Evolutionary conservation across 2,329 filamentous ascomycete species (phyloP).

Genomic region (Ophiostoma australiae): DNA sequence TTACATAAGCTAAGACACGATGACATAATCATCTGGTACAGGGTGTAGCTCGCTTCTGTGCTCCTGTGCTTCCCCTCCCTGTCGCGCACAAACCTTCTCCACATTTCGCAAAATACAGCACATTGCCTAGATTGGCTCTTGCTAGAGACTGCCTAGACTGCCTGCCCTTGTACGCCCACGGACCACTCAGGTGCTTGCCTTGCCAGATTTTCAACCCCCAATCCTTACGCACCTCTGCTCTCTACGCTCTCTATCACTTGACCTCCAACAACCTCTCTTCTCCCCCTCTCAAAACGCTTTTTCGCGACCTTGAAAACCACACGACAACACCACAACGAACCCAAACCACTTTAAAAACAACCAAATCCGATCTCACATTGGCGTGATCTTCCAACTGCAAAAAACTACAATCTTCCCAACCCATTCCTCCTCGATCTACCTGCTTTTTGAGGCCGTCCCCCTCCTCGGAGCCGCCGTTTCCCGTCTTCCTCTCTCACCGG

Average conservation of each 20-base stretch:
- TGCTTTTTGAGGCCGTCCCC: neutral
- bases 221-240: neutral
- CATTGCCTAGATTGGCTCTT: neutral
- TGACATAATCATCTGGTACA: neutral
- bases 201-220: slow-evolving; percentile 4
- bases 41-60: neutral
- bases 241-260: no score
- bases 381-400: neutral
- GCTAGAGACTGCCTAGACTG: neutral
- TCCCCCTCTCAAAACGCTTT: neutral
- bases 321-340: slow-evolving; percentile 5
- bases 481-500: neutral
- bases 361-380: neutral
- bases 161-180: neutral
- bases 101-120: slow-evolving; percentile 12
- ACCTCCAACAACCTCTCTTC: slow-evolving; percentile 10
- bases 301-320: neutral
- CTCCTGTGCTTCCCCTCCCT: neutral
- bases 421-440: neutral
- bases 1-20: neutral
- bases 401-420: neutral
- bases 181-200: slow-evolving; percentile 1
- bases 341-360: neutral
- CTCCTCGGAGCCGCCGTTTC: neutral
- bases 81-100: neutral